Conservation (phyloP, 164 flowering plant species). For the Stephania yunnanensis region DNA sequence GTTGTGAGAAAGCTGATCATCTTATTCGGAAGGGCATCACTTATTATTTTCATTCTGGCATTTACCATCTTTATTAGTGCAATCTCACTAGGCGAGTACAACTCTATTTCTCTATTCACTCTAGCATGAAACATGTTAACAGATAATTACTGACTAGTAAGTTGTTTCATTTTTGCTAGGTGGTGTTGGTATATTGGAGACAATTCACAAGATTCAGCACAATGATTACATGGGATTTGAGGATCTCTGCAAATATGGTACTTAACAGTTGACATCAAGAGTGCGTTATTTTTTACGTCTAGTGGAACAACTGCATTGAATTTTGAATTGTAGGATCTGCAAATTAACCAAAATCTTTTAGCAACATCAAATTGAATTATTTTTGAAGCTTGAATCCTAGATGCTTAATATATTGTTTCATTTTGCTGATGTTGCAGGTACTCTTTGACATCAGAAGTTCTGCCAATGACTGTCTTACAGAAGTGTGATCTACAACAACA, state of each 20-base stretch:
- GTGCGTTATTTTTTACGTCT: not conserved
- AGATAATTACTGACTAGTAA: not conserved
- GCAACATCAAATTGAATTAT: too few relatives aligned
- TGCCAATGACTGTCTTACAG: too few relatives aligned
- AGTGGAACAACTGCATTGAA: not conserved
- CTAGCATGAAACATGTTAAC: not conserved
- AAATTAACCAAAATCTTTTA: not conserved
- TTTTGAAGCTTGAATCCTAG: not conserved
- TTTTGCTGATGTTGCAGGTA: too few relatives aligned
- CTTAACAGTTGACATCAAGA: conserved; percentile 12
- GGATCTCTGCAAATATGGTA: conserved; percentile 63
- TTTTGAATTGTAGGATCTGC: not conserved
- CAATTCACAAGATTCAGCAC: conserved; percentile 56
- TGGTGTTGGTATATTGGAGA: conserved; percentile 78
- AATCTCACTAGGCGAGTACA: conserved; percentile 62
- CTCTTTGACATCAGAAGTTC: too few relatives aligned
- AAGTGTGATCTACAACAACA: too few relatives aligned
- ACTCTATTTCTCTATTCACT: not conserved
- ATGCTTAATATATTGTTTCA: not conserved
- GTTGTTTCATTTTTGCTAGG: conserved; percentile 34
- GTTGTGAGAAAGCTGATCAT: conserved; percentile 64
- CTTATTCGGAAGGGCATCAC: conserved; percentile 77
- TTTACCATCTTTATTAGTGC: conserved; percentile 86
- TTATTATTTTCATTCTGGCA: conserved; percentile 87
- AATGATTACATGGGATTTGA: conserved; percentile 94